phyloP scores from a whole-genome alignment of 1,284 basidiomycete genomes.

The Ustilago trichophora region DNA sequence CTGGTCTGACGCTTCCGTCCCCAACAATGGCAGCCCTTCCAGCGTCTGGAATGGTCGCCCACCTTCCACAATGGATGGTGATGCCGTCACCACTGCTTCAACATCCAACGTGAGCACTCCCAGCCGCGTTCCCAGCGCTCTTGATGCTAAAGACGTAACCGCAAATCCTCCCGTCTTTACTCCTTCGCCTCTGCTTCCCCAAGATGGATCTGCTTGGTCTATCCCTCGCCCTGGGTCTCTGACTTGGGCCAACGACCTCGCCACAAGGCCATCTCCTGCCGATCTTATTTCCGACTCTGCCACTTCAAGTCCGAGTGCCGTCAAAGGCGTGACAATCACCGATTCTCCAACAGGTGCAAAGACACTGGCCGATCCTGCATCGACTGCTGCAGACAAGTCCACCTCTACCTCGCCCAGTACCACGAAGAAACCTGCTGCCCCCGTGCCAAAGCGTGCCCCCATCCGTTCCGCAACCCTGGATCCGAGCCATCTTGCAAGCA shows the following conservation, averaged over 20 bases:
- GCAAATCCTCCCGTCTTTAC: conserved; percentile 23
- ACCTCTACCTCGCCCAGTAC: conserved; percentile 3
- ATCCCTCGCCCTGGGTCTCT: conserved; percentile 14
- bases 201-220: conserved; percentile 42
- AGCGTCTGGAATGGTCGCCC: conserved; percentile 44
- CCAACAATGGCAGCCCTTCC: conserved; percentile 23
- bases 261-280: conserved; percentile 3
- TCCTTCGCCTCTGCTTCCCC: conserved; percentile 33
- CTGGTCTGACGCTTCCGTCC: conserved; percentile 42
- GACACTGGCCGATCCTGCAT: background rate
- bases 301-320: conserved; percentile 21
- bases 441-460: conserved; percentile 35
- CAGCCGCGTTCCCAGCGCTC: conserved; percentile 11
- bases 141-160: conserved; percentile 21
- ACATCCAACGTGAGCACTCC: conserved; percentile 47
- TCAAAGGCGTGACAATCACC: conserved; percentile 14
- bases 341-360: background rate
- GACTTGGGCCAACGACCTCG: conserved; percentile 33
- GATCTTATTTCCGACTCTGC: conserved; percentile 14
- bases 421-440: conserved; percentile 17
- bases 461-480: conserved; percentile 40
- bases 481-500: conserved; percentile 27
- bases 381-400: conserved; percentile 2
- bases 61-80: conserved; percentile 33
- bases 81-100: conserved; percentile 34